These are phyloP conservation scores for Echeveria elegans DNA, from an alignment of 164 flowering plant genomes.

Conservation along the genomic window DNA sequence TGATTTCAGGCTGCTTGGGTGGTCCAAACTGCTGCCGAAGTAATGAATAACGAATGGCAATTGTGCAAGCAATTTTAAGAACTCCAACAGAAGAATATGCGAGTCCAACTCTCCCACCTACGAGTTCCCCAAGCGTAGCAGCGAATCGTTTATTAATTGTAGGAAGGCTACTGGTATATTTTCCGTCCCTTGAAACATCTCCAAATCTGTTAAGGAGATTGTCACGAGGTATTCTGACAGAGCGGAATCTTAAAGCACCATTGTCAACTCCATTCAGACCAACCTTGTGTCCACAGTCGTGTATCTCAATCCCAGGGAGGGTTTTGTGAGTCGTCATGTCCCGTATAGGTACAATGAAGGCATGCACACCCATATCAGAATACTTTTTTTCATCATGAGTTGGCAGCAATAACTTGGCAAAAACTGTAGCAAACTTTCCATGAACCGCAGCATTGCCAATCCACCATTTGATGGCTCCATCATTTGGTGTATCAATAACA, in stretches of 20 bases:
- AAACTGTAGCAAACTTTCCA: conserved; percentile 95
- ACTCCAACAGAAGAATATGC: conserved; percentile 85
- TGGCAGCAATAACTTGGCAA: conserved; percentile 77
- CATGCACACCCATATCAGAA: conserved; percentile 95
- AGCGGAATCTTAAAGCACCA: conserved; percentile 72
- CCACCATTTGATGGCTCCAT: conserved; percentile 99
- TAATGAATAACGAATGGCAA: conserved; percentile 84
- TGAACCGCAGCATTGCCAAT: conserved; percentile 95
- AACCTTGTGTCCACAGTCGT: conserved; percentile 92
- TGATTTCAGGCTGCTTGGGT: conserved; percentile 75
- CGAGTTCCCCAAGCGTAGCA: conserved; percentile 95
- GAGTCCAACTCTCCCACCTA: conserved; percentile 87
- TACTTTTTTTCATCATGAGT: conserved; percentile 48
- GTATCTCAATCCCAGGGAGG: conserved; percentile 84
- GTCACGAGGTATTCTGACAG: conserved; percentile 91
- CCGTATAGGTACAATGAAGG: conserved; percentile 92
- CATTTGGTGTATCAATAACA: conserved; percentile 82
- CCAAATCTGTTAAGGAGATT: conserved; percentile 92
- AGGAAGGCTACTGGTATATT: conserved; percentile 82
- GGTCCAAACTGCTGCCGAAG: conserved; percentile 95
- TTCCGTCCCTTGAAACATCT: conserved; percentile 90
- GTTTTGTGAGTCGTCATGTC: conserved; percentile 67
- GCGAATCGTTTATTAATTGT: conserved; percentile 76
- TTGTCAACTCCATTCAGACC: conserved; percentile 98
- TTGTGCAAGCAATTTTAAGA: conserved; percentile 61